Percentiles rank a stretch among this genome's conserved stretches.
These are phyloP conservation scores for Pseudopithomyces chartarum DNA, from an alignment of 2,329 filamentous ascomycete genomes.

Conservation along the genomic window DNA sequence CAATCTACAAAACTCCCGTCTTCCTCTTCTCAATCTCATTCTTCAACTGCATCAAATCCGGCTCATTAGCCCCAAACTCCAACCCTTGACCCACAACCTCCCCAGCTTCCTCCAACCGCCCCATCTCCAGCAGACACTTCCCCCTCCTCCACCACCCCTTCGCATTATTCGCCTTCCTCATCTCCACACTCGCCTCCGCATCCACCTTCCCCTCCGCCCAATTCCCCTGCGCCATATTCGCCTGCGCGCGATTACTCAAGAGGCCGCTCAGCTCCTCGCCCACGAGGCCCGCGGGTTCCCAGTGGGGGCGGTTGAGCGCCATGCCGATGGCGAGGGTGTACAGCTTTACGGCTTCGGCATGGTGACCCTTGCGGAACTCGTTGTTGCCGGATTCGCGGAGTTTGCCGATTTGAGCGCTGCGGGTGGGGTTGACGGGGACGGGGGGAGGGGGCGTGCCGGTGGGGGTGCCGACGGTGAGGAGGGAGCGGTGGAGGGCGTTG, in stretches of 20 bases:
- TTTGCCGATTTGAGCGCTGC: conserved; percentile 84
- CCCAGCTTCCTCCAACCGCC: conserved; percentile 77
- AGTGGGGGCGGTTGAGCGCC: conserved; percentile 79
- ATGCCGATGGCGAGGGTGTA: conserved; percentile 90
- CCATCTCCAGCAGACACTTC: conserved; percentile 89
- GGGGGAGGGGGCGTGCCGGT: conserved; percentile 79
- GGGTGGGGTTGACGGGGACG: conserved; percentile 90
- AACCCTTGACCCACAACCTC: conserved; percentile 77
- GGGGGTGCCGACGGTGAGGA: conserved; percentile 69
- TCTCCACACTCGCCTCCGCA: conserved; percentile 85
- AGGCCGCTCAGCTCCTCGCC: conserved; percentile 82
- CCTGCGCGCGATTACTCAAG: conserved; percentile 87
- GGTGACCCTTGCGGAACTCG: conserved; percentile 77
- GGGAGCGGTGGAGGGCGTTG: conserved; percentile 76
- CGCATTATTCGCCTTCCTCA: conserved; percentile 82
- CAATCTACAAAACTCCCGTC: conserved; percentile 3
- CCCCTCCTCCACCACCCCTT: conserved; percentile 95
- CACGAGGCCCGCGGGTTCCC: conserved; percentile 85
- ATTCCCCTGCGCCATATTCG: conserved; percentile 77
- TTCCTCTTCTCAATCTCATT: conserved; percentile 55
- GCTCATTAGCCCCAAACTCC: conserved; percentile 75
- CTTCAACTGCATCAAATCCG: conserved; percentile 45
- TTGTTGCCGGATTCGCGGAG: conserved; percentile 86
- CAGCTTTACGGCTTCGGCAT: conserved; percentile 75
- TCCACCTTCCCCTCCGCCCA: conserved; percentile 91